Evolutionary conservation across 768 basidiomycete genomes (phyloP).

Genomic region (Tylopilus balloui): DNA sequence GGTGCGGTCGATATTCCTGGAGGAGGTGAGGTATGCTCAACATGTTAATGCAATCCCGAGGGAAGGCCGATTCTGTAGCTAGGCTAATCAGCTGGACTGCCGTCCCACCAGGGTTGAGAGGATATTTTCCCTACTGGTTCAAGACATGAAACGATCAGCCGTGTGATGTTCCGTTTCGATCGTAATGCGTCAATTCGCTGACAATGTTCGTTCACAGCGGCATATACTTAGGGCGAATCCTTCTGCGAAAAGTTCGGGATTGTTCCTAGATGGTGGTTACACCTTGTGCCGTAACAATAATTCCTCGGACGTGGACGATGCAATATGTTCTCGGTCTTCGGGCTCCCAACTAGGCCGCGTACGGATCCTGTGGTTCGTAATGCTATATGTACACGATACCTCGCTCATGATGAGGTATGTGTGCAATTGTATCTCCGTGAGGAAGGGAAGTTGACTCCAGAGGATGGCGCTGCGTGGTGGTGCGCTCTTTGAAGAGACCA

Average conservation of each 20-base stretch:
- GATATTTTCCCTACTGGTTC: background rate
- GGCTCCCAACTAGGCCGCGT: slow-evolving; percentile 29
- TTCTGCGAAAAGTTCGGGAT: slow-evolving; percentile 27
- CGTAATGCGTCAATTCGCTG: background rate
- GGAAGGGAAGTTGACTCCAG: background rate
- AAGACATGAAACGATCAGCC: background rate
- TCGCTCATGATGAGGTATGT: slow-evolving; percentile 34
- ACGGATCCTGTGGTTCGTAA: slow-evolving; percentile 33
- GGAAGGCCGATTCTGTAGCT: background rate
- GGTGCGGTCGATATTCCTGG: background rate
- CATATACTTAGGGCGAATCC: slow-evolving; percentile 9
- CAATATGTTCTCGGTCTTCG: slow-evolving; percentile 21
- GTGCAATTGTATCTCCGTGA: background rate
- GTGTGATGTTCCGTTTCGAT: background rate
- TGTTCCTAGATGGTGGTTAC: slow-evolving; percentile 35
- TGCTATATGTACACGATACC: slow-evolving; percentile 36
- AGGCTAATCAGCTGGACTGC: slow-evolving; percentile 6
- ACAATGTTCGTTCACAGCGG: background rate
- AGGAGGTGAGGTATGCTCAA: background rate
- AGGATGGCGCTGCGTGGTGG: slow-evolving; percentile 31
- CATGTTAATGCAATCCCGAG: slow-evolving; percentile 6
- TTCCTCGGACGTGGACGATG: background rate
- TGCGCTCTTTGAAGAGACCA: slow-evolving; percentile 31
- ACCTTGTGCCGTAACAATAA: slow-evolving; percentile 31
- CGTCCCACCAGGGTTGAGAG: background rate